Evolutionary conservation across 2,329 filamentous ascomycete genomes (phyloP).

Genomic region (Talaromyces pinophilus): DNA sequence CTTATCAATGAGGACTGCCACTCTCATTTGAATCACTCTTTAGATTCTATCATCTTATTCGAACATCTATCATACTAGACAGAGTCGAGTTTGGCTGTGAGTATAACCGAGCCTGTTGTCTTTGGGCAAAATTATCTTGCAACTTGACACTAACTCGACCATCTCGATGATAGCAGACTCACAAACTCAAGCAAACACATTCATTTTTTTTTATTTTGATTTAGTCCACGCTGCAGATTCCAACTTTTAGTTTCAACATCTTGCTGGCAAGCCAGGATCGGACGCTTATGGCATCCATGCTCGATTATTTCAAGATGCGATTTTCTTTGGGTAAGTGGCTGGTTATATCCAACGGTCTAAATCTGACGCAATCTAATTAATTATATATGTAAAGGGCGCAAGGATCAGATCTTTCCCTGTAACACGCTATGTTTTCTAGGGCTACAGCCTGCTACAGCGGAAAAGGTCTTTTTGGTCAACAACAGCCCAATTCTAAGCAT

Average conservation of each 20-base stretch:
- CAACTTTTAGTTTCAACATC: neutral
- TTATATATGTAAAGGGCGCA: neutral
- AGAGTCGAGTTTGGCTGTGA: neutral
- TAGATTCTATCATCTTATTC: neutral
- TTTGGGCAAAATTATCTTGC: neutral
- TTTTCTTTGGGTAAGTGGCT: neutral
- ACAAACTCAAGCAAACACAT: neutral
- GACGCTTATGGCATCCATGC: neutral
- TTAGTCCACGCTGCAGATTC: too few relatives aligned
- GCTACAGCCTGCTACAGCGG: neutral
- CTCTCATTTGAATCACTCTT: neutral
- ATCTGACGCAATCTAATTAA: neutral
- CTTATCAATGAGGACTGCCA: neutral
- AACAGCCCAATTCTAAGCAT: slow-evolving; percentile 1
- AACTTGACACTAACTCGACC: neutral
- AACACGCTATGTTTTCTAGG: neutral
- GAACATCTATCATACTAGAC: neutral
- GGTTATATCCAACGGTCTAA: neutral
- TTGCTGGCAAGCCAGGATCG: neutral
- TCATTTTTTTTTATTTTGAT: neutral
- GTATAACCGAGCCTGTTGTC: neutral
- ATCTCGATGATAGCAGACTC: neutral
- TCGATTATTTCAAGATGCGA: neutral
- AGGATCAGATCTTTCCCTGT: neutral
- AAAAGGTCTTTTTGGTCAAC: neutral